These are phyloP conservation scores for Ophiosphaerella narmari DNA, from an alignment of 2,329 filamentous ascomycete genomes.

Conservation along the genomic window DNA sequence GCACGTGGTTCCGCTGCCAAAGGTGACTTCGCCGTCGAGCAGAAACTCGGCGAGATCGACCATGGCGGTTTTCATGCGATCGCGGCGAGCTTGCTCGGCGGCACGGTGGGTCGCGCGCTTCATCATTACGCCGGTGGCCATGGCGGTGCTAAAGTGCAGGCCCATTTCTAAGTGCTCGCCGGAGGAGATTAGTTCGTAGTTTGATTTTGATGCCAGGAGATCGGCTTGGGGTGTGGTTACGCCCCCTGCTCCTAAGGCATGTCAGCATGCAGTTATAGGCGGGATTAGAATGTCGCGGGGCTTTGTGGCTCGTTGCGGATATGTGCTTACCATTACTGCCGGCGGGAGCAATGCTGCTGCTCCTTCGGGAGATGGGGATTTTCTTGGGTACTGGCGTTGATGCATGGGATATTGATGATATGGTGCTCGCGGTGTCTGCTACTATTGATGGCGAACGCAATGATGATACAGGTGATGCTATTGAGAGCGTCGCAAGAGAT, in stretches of 20 bases:
- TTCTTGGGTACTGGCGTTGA: conserved; percentile 30
- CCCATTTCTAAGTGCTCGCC: conserved; percentile 40
- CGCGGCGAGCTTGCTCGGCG: conserved; percentile 38
- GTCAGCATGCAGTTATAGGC: conserved; percentile 2
- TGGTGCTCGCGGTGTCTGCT: conserved; percentile 28
- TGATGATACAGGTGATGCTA: conserved; percentile 17
- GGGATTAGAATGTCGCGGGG: conserved; percentile 3
- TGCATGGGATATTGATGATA: conserved; percentile 30
- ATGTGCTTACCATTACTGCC: conserved; percentile 28
- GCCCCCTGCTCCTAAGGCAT: conserved; percentile 22
- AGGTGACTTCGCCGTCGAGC: conserved; percentile 37
- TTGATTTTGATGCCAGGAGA: conserved; percentile 34
- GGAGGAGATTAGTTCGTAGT: conserved; percentile 36
- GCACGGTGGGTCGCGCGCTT: conserved; percentile 38
- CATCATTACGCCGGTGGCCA: conserved; percentile 41
- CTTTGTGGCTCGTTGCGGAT: neutral
- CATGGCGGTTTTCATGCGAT: conserved; percentile 40
- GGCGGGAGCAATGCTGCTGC: conserved; percentile 21
- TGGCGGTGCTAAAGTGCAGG: conserved; percentile 37
- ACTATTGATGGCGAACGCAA: conserved; percentile 24
- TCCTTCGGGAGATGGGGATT: conserved; percentile 28
- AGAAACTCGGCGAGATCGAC: conserved; percentile 35
- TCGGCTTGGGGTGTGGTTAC: conserved; percentile 34
- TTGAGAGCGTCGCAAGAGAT: conserved; percentile 12
- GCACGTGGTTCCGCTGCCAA: conserved; percentile 36